Conservation (phyloP, 345 rosid species). For the Populus ilicifolia region DNA sequence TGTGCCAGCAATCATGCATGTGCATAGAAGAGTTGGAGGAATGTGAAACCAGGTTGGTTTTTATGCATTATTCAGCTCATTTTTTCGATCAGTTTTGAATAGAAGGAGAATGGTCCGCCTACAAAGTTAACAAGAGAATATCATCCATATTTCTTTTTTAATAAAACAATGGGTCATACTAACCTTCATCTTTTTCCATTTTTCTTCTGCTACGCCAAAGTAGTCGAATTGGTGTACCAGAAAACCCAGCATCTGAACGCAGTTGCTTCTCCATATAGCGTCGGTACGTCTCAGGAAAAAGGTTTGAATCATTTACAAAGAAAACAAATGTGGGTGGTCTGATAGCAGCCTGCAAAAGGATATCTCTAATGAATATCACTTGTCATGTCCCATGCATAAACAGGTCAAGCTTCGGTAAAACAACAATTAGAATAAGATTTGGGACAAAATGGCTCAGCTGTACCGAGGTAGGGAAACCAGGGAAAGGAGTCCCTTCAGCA, state of each 20-base stretch:
- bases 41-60: background rate
- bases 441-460: background rate
- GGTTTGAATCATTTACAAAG: conserved; percentile 86
- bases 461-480: background rate
- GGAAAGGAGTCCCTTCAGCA: background rate
- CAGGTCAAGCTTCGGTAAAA: background rate
- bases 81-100: too few relatives aligned
- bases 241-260: conserved; percentile 76
- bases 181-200: conserved; percentile 57
- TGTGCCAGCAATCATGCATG: background rate
- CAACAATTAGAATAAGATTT: background rate
- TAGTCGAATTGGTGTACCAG: conserved; percentile 83
- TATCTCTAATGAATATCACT: conserved; percentile 2
- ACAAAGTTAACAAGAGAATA: background rate
- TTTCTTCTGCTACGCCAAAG: conserved; percentile 93
- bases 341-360: conserved; percentile 74
- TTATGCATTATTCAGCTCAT: too few relatives aligned
- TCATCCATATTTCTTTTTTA: background rate
- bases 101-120: too few relatives aligned
- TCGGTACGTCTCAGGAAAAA: conserved; percentile 84
- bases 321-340: conserved; percentile 96
- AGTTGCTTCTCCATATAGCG: conserved; percentile 95
- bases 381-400: background rate
- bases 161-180: conserved; percentile 6
- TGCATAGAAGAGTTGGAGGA: background rate